A percentile compares a stretch with the other conserved stretches of the same genome.
Conservation (phyloP, 495 filamentous ascomycete species). For the Cenococcum geophilum region DNA sequence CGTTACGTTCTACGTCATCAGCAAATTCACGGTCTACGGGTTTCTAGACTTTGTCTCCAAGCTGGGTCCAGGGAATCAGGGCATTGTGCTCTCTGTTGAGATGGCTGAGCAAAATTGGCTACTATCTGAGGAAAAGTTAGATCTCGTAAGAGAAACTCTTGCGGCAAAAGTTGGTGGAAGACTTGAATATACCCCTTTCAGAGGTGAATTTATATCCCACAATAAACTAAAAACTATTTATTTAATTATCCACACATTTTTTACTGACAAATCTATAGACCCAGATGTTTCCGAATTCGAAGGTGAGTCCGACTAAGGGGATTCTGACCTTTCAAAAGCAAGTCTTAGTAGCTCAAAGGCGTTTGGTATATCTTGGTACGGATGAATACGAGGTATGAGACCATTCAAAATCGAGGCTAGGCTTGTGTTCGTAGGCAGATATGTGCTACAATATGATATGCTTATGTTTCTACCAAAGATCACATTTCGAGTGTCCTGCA, state of each 20-base stretch:
- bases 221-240: background rate
- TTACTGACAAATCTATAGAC: conserved; percentile 28
- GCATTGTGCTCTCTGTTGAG: conserved; percentile 35
- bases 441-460: too few species aligned
- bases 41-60: conserved; percentile 34
- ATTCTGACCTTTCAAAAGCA: background rate
- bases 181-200: conserved; percentile 38
- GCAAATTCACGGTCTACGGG: conserved; percentile 37
- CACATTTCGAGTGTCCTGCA: too few species aligned
- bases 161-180: conserved; percentile 34
- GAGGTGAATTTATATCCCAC: conserved; percentile 30
- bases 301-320: conserved; percentile 31
- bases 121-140: conserved; percentile 36
- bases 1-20: conserved; percentile 37
- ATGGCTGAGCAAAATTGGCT: conserved; percentile 36
- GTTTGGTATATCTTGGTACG: too few species aligned
- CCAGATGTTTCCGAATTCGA: conserved; percentile 40
- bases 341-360: background rate
- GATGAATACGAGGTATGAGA: too few species aligned
- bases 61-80: conserved; percentile 35
- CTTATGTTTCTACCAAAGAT: too few species aligned
- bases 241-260: background rate
- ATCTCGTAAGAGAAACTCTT: conserved; percentile 31
- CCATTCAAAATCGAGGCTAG: too few species aligned
- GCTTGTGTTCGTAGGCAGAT: too few species aligned